Evolutionary conservation across 2,329 filamentous ascomycete genomes (phyloP).

Genomic region (Sporothrix euskadiensis): DNA sequence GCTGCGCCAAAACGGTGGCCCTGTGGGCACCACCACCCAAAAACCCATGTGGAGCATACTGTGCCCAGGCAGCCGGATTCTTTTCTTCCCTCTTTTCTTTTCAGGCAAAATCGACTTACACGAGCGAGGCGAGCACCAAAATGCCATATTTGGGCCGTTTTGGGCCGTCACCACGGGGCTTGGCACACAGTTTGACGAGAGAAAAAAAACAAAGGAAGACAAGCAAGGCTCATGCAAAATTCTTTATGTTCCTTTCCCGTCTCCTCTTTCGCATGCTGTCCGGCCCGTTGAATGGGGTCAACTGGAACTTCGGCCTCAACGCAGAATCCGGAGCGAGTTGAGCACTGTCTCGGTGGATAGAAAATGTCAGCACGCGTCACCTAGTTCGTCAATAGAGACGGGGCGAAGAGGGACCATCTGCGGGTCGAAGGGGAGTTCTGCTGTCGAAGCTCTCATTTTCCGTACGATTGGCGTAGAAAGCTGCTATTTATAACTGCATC

Average conservation of each 20-base stretch:
- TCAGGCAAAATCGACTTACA: background rate
- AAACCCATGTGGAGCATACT: background rate
- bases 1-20: background rate
- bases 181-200: background rate
- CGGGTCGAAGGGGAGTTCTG: background rate
- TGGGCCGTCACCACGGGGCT: conserved; percentile 1
- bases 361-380: conserved; percentile 19
- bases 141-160: background rate
- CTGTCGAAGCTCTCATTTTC: background rate
- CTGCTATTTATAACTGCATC: conserved; percentile 10
- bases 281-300: background rate
- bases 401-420: background rate
- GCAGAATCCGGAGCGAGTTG: background rate
- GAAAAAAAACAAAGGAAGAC: background rate
- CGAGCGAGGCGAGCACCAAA: background rate
- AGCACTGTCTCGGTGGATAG: background rate
- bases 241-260: background rate
- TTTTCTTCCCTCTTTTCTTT: background rate
- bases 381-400: conserved; percentile 19
- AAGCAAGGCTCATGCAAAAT: background rate
- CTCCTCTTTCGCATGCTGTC: background rate
- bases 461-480: no score
- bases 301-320: background rate
- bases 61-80: conserved; percentile 24
- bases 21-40: background rate